Evolutionary conservation across 75 land plant genomes (phyloP).

Genomic region (Picea glauca): DNA sequence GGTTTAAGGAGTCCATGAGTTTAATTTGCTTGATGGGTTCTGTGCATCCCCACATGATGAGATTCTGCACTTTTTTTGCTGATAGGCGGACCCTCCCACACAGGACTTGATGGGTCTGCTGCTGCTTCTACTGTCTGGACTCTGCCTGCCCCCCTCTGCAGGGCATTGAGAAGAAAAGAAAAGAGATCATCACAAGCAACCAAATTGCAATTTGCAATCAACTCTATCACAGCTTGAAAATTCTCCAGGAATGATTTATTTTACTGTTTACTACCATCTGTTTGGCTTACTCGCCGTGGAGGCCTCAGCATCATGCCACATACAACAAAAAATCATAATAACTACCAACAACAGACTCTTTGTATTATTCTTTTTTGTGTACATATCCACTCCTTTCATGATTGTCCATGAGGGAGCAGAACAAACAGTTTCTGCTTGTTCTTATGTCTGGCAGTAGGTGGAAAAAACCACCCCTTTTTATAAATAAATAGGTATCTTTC

Average conservation of each 20-base stretch:
- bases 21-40: not conserved
- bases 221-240: not conserved
- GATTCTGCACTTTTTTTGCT: slow-evolving; percentile 12
- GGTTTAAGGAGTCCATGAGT: not conserved
- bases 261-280: not conserved
- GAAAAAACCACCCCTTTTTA: too few relatives aligned
- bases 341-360: not conserved
- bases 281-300: not conserved
- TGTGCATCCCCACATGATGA: slow-evolving; percentile 1
- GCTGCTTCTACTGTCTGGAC: too few relatives aligned
- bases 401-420: not conserved
- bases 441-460: not conserved
- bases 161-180: not conserved
- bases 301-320: not conserved
- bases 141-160: slow-evolving; percentile 4
- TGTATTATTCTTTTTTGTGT: not conserved
- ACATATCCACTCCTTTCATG: not conserved
- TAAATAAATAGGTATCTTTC: too few relatives aligned
- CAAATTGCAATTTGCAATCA: not conserved
- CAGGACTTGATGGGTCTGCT: slow-evolving; percentile 5
- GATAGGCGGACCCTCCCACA: not conserved
- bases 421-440: not conserved
- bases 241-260: not conserved
- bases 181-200: not conserved
- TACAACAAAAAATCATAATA: slow-evolving; percentile 5